Evolutionary conservation across 257 asterid species (phyloP), one percentile per base, ranked within the genome.

Genomic region (Ajuga chamaepitys): DNA sequence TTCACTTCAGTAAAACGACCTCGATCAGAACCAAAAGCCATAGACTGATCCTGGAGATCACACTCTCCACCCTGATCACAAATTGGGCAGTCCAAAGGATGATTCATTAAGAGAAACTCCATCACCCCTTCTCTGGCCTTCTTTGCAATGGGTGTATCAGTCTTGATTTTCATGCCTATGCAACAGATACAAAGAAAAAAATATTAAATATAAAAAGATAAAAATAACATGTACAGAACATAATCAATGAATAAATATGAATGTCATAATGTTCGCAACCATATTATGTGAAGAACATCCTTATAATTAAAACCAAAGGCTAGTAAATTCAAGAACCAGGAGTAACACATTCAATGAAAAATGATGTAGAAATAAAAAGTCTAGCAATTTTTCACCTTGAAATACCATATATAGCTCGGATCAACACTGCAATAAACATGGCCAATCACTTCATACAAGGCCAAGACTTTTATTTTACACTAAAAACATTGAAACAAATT

Each of bases 41-140:
- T 92, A 68, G 97, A 92, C 76, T 89, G 96, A 64, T 92, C 97
- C 74, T 92, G 97, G 50, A 89, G 98, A 76, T 92, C 98, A 71
- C 97, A 92, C 68, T 92, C 98, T 68, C 98, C 98, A 68, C 98
- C 98, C 82, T 92, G 98, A 77, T 92, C 98, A 81, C 98, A 92
- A 70, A 92, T 92, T 35, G 98, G 98, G 79, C 98, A 92, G 73
- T 92, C 98, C 67, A 92, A 28, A 7, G 98, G 98, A 78, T 92
- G 98, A 75, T 92, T 92, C 97, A 92, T 92, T 75, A 92, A 77
- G 58, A 92, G 81, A 76, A 93, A 93, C 75, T 93, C 99, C 99
- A 93, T 93, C 47, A 89, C 99, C 14, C 97, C 97, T 84, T 93
- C 97, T 65, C 99, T 72, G 3, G 99, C 99, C 87, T 93, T 93